These are phyloP conservation scores for Filosporella fistucella DNA, from an alignment of 495 filamentous ascomycete genomes.

Conservation along the genomic window DNA sequence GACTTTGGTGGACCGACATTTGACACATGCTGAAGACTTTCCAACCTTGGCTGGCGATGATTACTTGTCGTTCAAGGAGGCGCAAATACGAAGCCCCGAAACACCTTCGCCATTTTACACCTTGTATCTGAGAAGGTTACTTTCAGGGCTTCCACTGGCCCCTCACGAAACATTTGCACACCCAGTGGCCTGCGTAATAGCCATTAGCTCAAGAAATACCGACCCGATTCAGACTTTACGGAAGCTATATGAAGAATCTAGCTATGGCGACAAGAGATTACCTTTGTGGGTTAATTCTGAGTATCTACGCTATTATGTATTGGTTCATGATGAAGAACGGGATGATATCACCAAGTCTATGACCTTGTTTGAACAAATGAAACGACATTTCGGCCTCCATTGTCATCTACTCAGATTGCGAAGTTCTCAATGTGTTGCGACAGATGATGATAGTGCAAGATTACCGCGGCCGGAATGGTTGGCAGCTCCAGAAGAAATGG, in stretches of 20 bases:
- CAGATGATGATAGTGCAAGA: conserved; percentile 85
- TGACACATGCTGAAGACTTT: conserved; percentile 41
- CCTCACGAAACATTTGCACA: conserved; percentile 92
- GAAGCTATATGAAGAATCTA: conserved; percentile 74
- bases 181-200: conserved; percentile 92
- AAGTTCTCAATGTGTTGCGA: conserved; percentile 77
- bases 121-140: conserved; percentile 73
- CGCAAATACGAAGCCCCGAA: conserved; percentile 31
- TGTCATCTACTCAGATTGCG: conserved; percentile 87
- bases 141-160: conserved; percentile 70
- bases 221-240: conserved; percentile 79
- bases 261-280: conserved; percentile 56
- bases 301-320: conserved; percentile 90
- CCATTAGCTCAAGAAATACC: conserved; percentile 82
- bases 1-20: conserved; percentile 45
- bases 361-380: conserved; percentile 93
- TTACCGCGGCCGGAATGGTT: conserved; percentile 83
- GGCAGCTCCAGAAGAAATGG: conserved; percentile 79
- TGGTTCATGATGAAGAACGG: conserved; percentile 94
- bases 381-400: conserved; percentile 90
- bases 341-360: conserved; percentile 89
- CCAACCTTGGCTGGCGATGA: conserved; percentile 36
- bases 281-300: conserved; percentile 84
- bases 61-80: conserved; percentile 25
- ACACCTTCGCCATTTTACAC: conserved; percentile 64